phyloP scores from a whole-genome alignment of 2,329 filamentous ascomycete genomes.

The Monosporascus sp. region DNA sequence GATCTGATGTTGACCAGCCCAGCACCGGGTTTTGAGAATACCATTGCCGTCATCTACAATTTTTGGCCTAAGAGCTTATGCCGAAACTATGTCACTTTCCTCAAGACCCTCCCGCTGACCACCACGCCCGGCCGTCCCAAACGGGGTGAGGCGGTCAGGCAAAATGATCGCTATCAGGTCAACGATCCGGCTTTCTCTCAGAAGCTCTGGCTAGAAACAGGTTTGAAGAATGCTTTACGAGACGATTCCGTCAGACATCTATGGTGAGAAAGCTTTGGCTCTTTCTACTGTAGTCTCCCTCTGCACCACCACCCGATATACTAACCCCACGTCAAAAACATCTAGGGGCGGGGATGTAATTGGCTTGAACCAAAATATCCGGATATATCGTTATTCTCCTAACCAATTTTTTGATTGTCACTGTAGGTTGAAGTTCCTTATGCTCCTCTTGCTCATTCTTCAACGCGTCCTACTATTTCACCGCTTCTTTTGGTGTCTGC shows the following conservation, averaged over 20 bases:
- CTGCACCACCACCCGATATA: not conserved
- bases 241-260: constrained; percentile 32
- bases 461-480: too few relatives aligned
- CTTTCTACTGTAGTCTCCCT: not conserved
- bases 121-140: constrained; percentile 77
- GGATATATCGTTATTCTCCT: constrained; percentile 79
- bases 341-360: constrained; percentile 75
- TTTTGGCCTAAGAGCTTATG: constrained; percentile 73
- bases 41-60: constrained; percentile 67
- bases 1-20: constrained; percentile 57
- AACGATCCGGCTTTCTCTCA: constrained; percentile 70
- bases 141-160: constrained; percentile 72
- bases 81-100: constrained; percentile 69
- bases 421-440: constrained; percentile 51
- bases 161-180: constrained; percentile 86
- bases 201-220: constrained; percentile 71
- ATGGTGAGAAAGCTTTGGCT: constrained; percentile 35
- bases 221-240: constrained; percentile 57
- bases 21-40: constrained; percentile 37
- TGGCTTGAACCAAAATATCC: constrained; percentile 83
- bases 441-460: not conserved
- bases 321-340: not conserved
- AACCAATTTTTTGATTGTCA: constrained; percentile 92
- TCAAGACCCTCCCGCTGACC: constrained; percentile 58
- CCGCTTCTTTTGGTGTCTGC: not conserved